phyloP scores from a whole-genome alignment of 2,329 filamentous ascomycete species.

The Penicillium freii region DNA sequence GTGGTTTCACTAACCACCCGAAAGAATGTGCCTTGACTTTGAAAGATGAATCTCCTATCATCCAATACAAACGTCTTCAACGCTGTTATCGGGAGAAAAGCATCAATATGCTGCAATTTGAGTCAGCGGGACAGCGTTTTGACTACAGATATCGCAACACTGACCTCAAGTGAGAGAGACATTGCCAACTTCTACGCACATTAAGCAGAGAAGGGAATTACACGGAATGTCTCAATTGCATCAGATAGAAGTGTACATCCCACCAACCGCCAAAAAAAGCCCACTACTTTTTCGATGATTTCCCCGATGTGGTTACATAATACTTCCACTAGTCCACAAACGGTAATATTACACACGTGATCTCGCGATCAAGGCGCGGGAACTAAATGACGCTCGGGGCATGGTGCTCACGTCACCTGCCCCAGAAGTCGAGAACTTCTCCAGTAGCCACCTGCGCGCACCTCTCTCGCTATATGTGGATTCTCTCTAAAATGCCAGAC shows the following conservation, averaged over 20 bases:
- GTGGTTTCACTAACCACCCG: slow-evolving; percentile 34
- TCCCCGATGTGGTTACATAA: slow-evolving; percentile 6
- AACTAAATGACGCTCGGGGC: neutral
- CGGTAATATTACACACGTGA: slow-evolving; percentile 27
- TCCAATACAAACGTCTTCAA: slow-evolving; percentile 34
- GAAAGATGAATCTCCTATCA: slow-evolving; percentile 33
- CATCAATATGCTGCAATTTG: slow-evolving; percentile 38
- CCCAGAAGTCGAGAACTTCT: neutral
- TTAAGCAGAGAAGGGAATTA: slow-evolving; percentile 11
- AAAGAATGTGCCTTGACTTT: slow-evolving; percentile 41
- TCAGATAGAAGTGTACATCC: slow-evolving; percentile 8
- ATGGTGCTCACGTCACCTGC: neutral
- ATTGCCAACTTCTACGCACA: slow-evolving; percentile 23
- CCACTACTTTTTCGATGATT: slow-evolving; percentile 11
- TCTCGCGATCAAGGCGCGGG: slow-evolving; percentile 11
- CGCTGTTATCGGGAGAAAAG: slow-evolving; percentile 45
- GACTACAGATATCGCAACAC: slow-evolving; percentile 10
- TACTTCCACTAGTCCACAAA: slow-evolving; percentile 14
- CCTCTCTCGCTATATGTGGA: neutral
- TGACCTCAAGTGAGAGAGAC: slow-evolving; percentile 33
- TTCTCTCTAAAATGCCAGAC: neutral
- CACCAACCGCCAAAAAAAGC: slow-evolving; percentile 13
- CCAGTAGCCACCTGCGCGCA: neutral
- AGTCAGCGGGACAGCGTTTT: slow-evolving; percentile 23
- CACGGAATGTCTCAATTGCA: slow-evolving; percentile 6